These are phyloP conservation scores for Suillus alpinus DNA, from an alignment of 768 basidiomycete species.

Conservation along the genomic window DNA sequence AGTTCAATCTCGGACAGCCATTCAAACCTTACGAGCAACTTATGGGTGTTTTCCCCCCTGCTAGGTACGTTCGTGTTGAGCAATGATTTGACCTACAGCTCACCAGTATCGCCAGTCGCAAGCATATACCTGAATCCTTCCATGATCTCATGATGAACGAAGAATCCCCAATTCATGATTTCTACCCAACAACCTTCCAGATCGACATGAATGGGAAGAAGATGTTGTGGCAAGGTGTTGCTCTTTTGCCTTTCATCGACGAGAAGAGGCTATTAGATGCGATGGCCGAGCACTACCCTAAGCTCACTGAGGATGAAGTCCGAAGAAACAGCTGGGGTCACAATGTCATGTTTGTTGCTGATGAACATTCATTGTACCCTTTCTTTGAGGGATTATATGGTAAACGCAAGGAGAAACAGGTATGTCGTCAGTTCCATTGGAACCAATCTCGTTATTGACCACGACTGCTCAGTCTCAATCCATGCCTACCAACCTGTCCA, in stretches of 20 bases:
- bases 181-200: constrained; percentile 89
- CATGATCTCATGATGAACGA: constrained; percentile 84
- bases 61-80: constrained; percentile 52
- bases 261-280: constrained; percentile 77
- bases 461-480: constrained; percentile 57
- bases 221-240: constrained; percentile 99
- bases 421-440: constrained; percentile 32
- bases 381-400: constrained; percentile 88
- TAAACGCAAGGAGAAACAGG: constrained; percentile 77
- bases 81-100: background rate
- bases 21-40: constrained; percentile 98
- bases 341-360: constrained; percentile 77
- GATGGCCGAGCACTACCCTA: constrained; percentile 63
- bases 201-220: constrained; percentile 99
- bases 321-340: constrained; percentile 83
- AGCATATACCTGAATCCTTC: constrained; percentile 85
- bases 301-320: constrained; percentile 79
- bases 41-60: constrained; percentile 97
- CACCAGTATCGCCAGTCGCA: constrained; percentile 49
- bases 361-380: constrained; percentile 83
- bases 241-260: constrained; percentile 94
- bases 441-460: constrained; percentile 2
- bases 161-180: constrained; percentile 91
- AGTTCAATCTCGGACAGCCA: constrained; percentile 77
- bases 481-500: constrained; percentile 66